These are phyloP conservation scores for Psilocybe subaeruginosa DNA, from an alignment of 768 basidiomycete species.

Conservation along the genomic window DNA sequence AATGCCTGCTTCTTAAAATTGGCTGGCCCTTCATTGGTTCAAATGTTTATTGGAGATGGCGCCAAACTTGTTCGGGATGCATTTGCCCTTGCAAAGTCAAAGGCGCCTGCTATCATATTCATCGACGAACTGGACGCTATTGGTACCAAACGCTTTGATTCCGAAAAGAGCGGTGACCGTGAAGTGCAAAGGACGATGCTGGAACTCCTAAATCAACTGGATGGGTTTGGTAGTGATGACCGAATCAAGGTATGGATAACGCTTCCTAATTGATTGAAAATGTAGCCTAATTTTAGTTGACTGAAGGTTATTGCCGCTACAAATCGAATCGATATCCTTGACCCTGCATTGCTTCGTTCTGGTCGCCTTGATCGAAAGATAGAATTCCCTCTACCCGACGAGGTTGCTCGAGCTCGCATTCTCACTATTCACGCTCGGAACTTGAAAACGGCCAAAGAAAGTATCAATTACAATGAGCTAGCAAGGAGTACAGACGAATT, in stretches of 20 bases:
- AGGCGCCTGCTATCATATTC: slow-evolving; percentile 98
- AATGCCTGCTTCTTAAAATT: slow-evolving; percentile 98
- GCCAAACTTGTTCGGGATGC: slow-evolving; percentile 98
- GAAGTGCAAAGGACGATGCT: slow-evolving; percentile 99
- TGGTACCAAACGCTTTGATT: slow-evolving; percentile 98
- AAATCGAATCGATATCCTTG: slow-evolving; percentile 97
- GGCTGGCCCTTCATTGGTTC: slow-evolving; percentile 95
- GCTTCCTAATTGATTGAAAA: slow-evolving; percentile 4
- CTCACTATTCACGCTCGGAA: slow-evolving; percentile 97
- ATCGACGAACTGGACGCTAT: slow-evolving; percentile 99
- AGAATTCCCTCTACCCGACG: slow-evolving; percentile 96
- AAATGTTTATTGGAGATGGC: slow-evolving; percentile 99
- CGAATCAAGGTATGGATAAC: slow-evolving; percentile 81
- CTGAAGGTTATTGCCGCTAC: slow-evolving; percentile 95
- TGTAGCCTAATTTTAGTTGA: slow-evolving; percentile 9
- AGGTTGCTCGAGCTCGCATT: slow-evolving; percentile 94
- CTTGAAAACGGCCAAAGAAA: slow-evolving; percentile 81
- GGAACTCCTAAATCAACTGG: slow-evolving; percentile 96
- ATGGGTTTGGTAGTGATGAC: slow-evolving; percentile 96
- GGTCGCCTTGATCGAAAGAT: slow-evolving; percentile 98
- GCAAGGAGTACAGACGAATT: slow-evolving; percentile 98
- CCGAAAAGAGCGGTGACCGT: slow-evolving; percentile 97
- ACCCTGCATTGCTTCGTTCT: slow-evolving; percentile 97
- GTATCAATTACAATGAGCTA: slow-evolving; percentile 94
- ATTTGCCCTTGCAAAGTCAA: slow-evolving; percentile 97